These are phyloP conservation scores for Stromatinia cepivora DNA, from an alignment of 2,329 filamentous ascomycete species.

Conservation along the genomic window DNA sequence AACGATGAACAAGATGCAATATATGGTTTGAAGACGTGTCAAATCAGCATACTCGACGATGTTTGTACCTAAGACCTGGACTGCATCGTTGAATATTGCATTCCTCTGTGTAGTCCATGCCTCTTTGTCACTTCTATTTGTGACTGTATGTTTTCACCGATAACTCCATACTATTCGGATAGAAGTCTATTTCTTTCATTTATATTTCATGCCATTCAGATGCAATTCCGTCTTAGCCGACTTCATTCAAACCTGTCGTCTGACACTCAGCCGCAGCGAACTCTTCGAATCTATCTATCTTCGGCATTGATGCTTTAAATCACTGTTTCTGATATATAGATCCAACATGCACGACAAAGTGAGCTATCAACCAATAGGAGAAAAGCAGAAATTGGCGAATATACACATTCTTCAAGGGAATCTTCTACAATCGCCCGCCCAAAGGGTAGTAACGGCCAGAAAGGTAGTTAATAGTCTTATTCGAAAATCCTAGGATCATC, in stretches of 20 bases:
- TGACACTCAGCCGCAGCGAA: constrained; percentile 1
- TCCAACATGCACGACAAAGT: neutral
- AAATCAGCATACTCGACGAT: neutral
- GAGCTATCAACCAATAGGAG: neutral
- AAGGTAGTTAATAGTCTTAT: neutral
- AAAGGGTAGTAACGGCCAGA: neutral
- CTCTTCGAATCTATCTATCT: neutral
- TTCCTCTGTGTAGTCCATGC: too few species aligned
- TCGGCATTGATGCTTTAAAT: neutral
- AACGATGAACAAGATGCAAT: neutral
- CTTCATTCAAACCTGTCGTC: neutral
- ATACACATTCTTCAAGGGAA: neutral
- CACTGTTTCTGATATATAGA: neutral
- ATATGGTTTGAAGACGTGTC: neutral
- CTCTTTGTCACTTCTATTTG: too few species aligned
- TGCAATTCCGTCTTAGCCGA: neutral
- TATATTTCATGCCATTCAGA: neutral
- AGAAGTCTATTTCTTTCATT: neutral
- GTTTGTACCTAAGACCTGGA: neutral
- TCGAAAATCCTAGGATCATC: neutral
- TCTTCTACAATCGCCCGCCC: neutral
- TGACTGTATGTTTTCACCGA: too few species aligned
- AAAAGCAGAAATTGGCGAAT: neutral
- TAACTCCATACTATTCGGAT: neutral
- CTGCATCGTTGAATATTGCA: neutral